Base-by-base conservation (phyloP, 1,139 yeast species). In the Komagataea norvegica region DNA sequence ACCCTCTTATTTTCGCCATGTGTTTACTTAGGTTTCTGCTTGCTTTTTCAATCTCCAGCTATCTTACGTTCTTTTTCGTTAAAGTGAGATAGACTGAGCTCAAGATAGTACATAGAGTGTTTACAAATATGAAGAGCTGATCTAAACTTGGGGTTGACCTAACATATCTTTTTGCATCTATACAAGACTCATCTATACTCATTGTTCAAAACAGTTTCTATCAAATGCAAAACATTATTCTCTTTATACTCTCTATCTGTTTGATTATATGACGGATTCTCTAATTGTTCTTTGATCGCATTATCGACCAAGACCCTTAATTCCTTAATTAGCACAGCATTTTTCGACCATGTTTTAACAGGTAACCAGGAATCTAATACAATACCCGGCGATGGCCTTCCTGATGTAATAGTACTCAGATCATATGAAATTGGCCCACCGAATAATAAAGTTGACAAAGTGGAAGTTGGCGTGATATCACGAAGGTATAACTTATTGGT, bases 321-420 rank as follows among this genome's bases (percentile, higher is more conserved):
- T 41, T 82, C 74, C 44, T 84, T 84, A 27, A 88, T 72, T 37
- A 89, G 64, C 5, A 91, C 95, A 1, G 93, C 97, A 54, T 89
- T 87, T 50, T 93, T 83, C 47, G 95, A 85, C 96, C 97, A 88
- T 3, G 95, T 85, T 47, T 85, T 68, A 25, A 91, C 67, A 8
- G 95, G 88, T 23, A 84, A 61, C 96, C 96, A 84, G 34, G 72
- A 70, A 52, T 84, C 95, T 41, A 88, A 56, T 20, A 81, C 71
- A 40, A 81, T 68, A 34, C 88, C 87, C 0, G 85, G 82, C 0
- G 80, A 73, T 9, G 70, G 63, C 24, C 54, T 57, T 1, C 66
- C 62, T 3, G 61, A 53, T 2, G 67, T 42, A 31, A 61, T 54
- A 5, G 60, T 53, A 7, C 64, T 60, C 27, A 86, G 61, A 51